These are phyloP conservation scores for Arthrobotrys pseudoclavata DNA, from an alignment of 2,329 filamentous ascomycete species.

Conservation along the genomic window DNA sequence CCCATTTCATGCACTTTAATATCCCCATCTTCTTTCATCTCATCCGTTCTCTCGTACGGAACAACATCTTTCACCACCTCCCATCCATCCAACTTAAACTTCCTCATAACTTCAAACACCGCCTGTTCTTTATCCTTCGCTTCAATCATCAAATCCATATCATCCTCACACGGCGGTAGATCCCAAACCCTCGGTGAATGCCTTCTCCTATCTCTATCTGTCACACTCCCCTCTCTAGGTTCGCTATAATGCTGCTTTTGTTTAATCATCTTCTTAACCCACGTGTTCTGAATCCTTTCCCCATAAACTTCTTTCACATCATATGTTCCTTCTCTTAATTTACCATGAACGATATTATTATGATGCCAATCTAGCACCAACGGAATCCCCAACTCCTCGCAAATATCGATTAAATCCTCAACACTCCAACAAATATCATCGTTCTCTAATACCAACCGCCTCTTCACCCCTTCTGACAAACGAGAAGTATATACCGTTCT, in stretches of 20 bases:
- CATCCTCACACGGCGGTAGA: conserved; percentile 82
- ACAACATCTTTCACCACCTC: conserved; percentile 72
- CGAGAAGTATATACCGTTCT: conserved; percentile 76
- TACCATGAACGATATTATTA: conserved; percentile 87
- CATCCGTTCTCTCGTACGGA: conserved; percentile 81
- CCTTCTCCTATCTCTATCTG: conserved; percentile 82
- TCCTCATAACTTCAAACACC: conserved; percentile 92
- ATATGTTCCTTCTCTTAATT: conserved; percentile 84
- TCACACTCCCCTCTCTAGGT: conserved; percentile 80
- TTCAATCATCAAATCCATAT: conserved; percentile 99
- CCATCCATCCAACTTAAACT: conserved; percentile 84
- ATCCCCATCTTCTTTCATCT: conserved; percentile 69
- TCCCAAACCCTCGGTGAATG: conserved; percentile 84
- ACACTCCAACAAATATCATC: conserved; percentile 95
- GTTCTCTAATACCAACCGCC: conserved; percentile 88
- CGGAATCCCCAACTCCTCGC: conserved; percentile 93
- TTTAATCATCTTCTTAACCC: conserved; percentile 84
- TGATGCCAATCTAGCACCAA: conserved; percentile 94
- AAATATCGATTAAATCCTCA: conserved; percentile 88
- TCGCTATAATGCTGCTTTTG: conserved; percentile 99
- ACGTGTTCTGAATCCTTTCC: conserved; percentile 83
- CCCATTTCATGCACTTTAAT: conserved; percentile 73
- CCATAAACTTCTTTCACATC: conserved; percentile 80
- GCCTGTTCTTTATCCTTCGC: conserved; percentile 98
- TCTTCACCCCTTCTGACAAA: conserved; percentile 79